Base-by-base conservation (phyloP, 768 basidiomycete genomes). In the Suillus spraguei region DNA sequence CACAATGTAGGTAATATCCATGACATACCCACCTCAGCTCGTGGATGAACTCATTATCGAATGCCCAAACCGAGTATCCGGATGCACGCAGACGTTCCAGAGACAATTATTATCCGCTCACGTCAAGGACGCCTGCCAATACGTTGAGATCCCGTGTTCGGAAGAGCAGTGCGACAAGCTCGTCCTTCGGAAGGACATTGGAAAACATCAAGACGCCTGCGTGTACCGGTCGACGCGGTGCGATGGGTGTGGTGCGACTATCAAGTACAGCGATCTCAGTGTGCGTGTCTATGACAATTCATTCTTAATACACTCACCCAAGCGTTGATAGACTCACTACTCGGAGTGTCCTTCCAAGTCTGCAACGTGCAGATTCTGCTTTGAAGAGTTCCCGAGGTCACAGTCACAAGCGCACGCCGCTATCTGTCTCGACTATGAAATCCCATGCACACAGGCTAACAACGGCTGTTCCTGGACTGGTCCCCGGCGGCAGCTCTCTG, bases 11-110 rank as follows among this genome's bases (percentile, higher is more conserved):
- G 55, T 47, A 24, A 35, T 36, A 32, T 35, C 54, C 58, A 49
- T 70, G 56, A 68, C 55, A 32, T 24, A 20, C 44, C 16, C 39
- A 58, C 59, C 66, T 22, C 66, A 94, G 92, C 83, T 95, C 60
- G 93, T 94, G 50, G 92, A 94, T 65, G 93, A 95, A 77, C 81
- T 95, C 50, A 49, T 83, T 16, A 91, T 94, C 0, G 85, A 88
- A 72, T 95, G 93, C 73, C 81, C 85, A 8, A 80, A 91, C 63
- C 79, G 80, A 28, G 65, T 70, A 17, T 78, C 80, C 2, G 92
- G 92, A 11, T 94, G 92, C 69, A 66, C 71, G 6, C 75, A 86
- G 72, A 85, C 82, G 3, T 86, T 84, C 63, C 88, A 95, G 70
- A 78, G 93, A 36, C 89, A 91, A 69, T 73, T 86, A 32, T 73